Base-by-base conservation (phyloP, 495 filamentous ascomycete genomes). In the Hypomontagnella monticulosa region DNA sequence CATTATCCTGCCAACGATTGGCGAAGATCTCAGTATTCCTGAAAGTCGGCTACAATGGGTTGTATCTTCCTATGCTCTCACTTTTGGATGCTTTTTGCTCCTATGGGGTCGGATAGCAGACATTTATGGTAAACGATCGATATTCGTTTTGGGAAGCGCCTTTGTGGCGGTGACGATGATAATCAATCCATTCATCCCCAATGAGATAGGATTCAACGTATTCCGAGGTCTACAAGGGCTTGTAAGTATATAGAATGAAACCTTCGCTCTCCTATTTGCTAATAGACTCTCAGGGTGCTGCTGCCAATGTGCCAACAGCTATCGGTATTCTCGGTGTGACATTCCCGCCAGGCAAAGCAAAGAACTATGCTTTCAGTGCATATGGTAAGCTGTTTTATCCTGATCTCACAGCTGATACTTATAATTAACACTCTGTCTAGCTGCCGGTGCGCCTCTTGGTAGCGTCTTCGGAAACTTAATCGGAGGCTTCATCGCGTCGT, bases 51-150 rank as follows among this genome's bases (percentile, higher is more conserved):
- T 85, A 20, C 87, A 89, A 78, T 88, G 86, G 85, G 80, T 88
- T 32, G 76, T 89, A 6, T 88, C 86, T 0, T 81, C 85, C 0
- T 88, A 88, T 57, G 71, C 81, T 8, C 80, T 93, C 38, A 84
- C 86, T 3, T 87, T 88, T 46, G 91, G 89, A 38, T 85, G 89
- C 30, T 89, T 93, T 66, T 75, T 93, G 30, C 78, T 93, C 10
- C 82, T 91, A 51, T 92, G 89, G 78, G 91, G 90, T 36, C 85
- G 87, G 65, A 75, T 93, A 30, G 88, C 85, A 14, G 90, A 93
- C 67, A 84, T 91, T 60, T 91, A 91, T 63, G 91, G 89, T 27
- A 88, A 89, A 56, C 85, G 88, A 61, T 74, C 75, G 2, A 82
- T 93, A 43, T 92, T 92, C 75, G 83, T 91, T 19, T 76, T 77